These are phyloP conservation scores for Closterium sp. DNA, from an alignment of 139 green algal genomes.

Conservation along the genomic window DNA sequence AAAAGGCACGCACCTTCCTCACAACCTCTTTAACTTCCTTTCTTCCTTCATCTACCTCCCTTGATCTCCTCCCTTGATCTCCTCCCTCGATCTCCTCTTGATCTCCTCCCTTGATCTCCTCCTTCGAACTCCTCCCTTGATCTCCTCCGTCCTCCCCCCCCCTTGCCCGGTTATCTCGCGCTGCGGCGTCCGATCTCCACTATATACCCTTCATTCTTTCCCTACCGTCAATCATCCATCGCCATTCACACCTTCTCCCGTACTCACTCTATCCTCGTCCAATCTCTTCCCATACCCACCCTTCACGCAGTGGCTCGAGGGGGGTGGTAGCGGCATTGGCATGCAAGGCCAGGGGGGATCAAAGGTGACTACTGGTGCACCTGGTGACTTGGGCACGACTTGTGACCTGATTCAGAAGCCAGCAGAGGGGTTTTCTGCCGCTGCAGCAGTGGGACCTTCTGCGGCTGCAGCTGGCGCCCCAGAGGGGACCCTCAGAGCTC, in stretches of 20 bases:
- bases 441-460: too few species aligned
- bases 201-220: background rate
- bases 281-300: background rate
- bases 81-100: background rate
- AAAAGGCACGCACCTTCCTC: background rate
- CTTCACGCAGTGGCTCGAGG: background rate
- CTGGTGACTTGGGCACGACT: background rate
- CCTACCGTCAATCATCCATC: too few species aligned
- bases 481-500: too few species aligned
- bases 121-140: background rate
- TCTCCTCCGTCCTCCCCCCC: background rate
- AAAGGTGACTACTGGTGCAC: background rate
- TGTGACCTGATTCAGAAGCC: background rate
- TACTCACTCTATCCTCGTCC: background rate
- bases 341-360: background rate
- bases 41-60: background rate
- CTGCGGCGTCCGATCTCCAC: background rate
- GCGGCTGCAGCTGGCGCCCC: too few species aligned
- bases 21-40: background rate
- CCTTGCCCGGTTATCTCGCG: background rate
- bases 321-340: background rate
- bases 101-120: background rate
- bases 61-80: background rate
- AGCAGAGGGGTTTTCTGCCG: too few species aligned
- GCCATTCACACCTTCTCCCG: too few species aligned